Conservation (phyloP, 129 eudicot genomes). For the Pittosporum tobira region DNA sequence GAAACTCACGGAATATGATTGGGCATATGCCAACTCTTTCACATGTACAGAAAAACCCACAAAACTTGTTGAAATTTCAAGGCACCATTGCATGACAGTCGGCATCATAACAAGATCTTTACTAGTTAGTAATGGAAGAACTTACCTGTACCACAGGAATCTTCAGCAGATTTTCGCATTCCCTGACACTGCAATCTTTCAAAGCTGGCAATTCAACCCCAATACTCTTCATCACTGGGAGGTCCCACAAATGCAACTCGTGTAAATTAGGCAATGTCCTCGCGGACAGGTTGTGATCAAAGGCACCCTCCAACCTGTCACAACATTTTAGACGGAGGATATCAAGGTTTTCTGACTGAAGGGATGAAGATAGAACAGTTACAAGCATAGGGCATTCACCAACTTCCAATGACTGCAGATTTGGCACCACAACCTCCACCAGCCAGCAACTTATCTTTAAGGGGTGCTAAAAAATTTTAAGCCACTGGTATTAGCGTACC, state of each 20-base stretch:
- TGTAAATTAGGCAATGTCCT: not conserved
- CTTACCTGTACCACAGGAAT: not conserved
- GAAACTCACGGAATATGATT: too few species aligned
- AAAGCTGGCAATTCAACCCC: constrained; percentile 9
- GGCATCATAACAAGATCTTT: not conserved
- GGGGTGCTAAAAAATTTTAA: too few species aligned
- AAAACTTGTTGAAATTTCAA: too few species aligned
- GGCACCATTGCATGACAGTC: too few species aligned
- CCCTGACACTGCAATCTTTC: constrained; percentile 14
- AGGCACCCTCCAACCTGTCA: constrained; percentile 1
- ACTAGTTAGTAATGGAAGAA: not conserved
- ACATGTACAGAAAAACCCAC: too few species aligned
- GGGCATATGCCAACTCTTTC: too few species aligned
- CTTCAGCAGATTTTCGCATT: constrained; percentile 15
- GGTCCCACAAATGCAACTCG: constrained; percentile 11
- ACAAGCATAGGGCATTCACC: constrained; percentile 10
- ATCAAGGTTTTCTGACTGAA: not conserved
- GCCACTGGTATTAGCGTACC: too few species aligned
- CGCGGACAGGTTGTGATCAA: not conserved
- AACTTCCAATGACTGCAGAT: constrained; percentile 3
- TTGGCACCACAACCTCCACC: constrained; percentile 7
- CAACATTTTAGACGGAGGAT: constrained; percentile 7
- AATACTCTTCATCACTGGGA: constrained; percentile 12
- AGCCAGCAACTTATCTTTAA: too few species aligned
- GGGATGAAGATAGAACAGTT: constrained; percentile 3